Evolutionary conservation across 2,329 filamentous ascomycete species (phyloP), one percentile per base, ranked within the genome.

Genomic region (Fusarium oligoseptatum): DNA sequence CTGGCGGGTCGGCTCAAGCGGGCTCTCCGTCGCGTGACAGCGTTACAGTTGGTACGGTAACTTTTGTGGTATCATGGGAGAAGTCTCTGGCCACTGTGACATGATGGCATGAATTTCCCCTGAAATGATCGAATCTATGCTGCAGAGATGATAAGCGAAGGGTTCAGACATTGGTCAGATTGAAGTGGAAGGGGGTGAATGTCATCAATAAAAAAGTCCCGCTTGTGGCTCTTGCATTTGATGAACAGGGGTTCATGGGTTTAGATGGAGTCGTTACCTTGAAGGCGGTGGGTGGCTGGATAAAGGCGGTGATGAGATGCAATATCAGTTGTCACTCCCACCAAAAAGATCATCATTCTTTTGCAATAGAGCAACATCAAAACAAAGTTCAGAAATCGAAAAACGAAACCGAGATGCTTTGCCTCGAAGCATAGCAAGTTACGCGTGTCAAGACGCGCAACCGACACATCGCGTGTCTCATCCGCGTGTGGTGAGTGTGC

Each of bases 211-310:
- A 32, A 15, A 32, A 64, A 64, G 43, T 55, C 48, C 45, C 45
- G 37, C 41, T 27, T 64, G 61, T 64, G 61, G 61, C 61, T 64
- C 62, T 56, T 45, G 62, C 50, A 43, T 64, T 64, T 43, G 58
- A 70, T 62, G 58, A 29, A 70, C 72, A 74, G 72, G 72, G 72
- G 72, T 62, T 75, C 15, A 29, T 57, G 71, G 41, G 63, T 72
- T 60, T 22, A 9, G 50, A 73, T 74, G 70, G 70, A 73, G 67
- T 60, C 67, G 58, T 67, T 39, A 22, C 34, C 20, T 22, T 6
- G 41, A 14, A 45, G 41, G 41, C 20, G 41, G 41, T 41, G 37
- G 37, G 66, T 75, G 61, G 65, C 72, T 60, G 62, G 27, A 15
- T 27, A 64, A 61, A 64, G 65, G 68, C 68, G 68, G 72, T 75